phyloP scores from a whole-genome alignment of 2,329 filamentous ascomycete genomes.

The Passalora sequoiae region DNA sequence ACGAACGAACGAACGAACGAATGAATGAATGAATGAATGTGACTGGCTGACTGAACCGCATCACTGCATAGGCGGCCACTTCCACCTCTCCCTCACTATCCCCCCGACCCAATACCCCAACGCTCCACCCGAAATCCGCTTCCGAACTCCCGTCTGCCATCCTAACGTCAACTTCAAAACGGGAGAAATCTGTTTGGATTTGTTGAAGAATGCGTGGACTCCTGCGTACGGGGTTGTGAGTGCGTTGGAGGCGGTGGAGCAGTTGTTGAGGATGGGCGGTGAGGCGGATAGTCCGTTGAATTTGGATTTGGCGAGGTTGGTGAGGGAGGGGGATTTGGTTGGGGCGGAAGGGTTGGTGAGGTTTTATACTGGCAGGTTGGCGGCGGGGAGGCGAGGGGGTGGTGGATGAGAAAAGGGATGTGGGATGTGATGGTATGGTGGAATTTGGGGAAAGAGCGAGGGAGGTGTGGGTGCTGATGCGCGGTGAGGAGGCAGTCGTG shows the following conservation, averaged over 20 bases:
- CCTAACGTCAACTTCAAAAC: conserved; percentile 69
- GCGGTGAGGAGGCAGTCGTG: too few species aligned
- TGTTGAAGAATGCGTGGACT: conserved; percentile 73
- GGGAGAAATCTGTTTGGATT: conserved; percentile 90
- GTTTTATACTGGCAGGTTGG: conserved; percentile 59
- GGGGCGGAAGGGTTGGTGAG: conserved; percentile 66
- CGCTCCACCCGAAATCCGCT: conserved; percentile 68
- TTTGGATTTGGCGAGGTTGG: conserved; percentile 68
- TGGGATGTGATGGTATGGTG: not conserved
- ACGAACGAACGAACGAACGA: not conserved
- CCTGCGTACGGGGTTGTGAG: conserved; percentile 77
- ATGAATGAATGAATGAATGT: not conserved
- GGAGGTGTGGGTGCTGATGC: too few species aligned
- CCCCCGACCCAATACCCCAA: conserved; percentile 76
- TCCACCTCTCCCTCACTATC: conserved; percentile 73
- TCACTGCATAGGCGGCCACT: conserved; percentile 58
- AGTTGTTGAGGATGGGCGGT: conserved; percentile 58
- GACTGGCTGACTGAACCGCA: not conserved
- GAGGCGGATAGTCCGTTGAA: conserved; percentile 73
- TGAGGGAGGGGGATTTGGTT: conserved; percentile 62
- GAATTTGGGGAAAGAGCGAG: too few species aligned
- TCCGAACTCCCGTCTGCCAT: conserved; percentile 80
- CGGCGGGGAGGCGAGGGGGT: conserved; percentile 16
- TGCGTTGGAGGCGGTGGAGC: conserved; percentile 66
- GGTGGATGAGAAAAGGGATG: not conserved